phyloP scores from a whole-genome alignment of 2,329 filamentous ascomycete species.

The Claviceps paspali region DNA sequence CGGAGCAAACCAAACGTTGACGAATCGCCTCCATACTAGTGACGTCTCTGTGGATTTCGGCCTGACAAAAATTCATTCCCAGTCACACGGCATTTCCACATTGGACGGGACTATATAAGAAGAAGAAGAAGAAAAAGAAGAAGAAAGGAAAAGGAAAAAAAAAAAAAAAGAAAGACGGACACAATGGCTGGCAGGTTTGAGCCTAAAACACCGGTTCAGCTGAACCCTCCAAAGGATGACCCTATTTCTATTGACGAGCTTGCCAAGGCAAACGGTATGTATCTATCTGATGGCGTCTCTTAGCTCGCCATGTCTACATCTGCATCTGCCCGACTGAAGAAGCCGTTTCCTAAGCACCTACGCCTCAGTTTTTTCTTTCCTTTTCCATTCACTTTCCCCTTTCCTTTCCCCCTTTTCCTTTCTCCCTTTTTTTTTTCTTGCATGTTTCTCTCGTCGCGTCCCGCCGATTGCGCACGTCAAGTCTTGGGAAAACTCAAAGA shows the following conservation, averaged over 20 bases:
- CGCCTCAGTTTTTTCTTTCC: too few relatives aligned
- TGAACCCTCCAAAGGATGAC: slow-evolving; percentile 78
- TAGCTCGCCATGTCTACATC: not conserved
- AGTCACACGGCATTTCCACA: not conserved
- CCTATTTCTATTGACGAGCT: slow-evolving; percentile 69
- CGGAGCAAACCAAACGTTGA: not conserved
- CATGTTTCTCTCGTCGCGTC: too few relatives aligned
- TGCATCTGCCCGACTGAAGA: too few relatives aligned
- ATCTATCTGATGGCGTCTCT: not conserved
- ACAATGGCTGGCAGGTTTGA: slow-evolving; percentile 53
- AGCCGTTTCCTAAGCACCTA: too few relatives aligned
- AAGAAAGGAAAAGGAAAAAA: too few relatives aligned
- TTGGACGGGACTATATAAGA: too few relatives aligned
- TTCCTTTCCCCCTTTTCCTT: too few relatives aligned
- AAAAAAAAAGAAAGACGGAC: not conserved
- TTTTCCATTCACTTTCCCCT: too few relatives aligned
- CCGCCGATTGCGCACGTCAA: not conserved
- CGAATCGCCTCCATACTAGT: not conserved
- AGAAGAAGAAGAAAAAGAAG: too few relatives aligned
- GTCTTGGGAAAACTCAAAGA: not conserved
- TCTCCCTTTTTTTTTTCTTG: too few relatives aligned
- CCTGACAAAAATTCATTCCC: not conserved
- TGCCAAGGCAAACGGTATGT: slow-evolving; percentile 65
- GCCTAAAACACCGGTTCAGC: slow-evolving; percentile 59
- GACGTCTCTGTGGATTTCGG: not conserved